These are phyloP conservation scores for Dimargaris verticillata DNA, from an alignment of 192 early-diverging fungal genomes.

Conservation along the genomic window DNA sequence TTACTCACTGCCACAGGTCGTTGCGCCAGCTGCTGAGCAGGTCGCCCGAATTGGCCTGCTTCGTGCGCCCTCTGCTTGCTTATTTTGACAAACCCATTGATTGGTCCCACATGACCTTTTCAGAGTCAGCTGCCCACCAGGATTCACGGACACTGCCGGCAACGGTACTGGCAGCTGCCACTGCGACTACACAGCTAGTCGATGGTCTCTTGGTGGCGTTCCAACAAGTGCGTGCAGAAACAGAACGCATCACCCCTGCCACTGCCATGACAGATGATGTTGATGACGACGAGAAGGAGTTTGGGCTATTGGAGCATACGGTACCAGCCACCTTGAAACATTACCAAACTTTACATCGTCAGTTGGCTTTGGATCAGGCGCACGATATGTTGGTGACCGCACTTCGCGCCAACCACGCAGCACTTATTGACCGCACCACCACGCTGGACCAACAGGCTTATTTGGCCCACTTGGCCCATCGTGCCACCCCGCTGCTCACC, in stretches of 20 bases:
- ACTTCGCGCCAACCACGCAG: not conserved
- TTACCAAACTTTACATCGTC: not conserved
- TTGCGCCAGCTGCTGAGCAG: no score
- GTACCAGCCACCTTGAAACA: not conserved
- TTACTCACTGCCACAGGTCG: no score
- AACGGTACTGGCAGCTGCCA: not conserved
- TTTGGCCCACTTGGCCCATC: not conserved
- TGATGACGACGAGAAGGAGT: not conserved
- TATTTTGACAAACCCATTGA: no score
- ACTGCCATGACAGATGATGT: no score
- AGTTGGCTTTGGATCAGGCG: not conserved
- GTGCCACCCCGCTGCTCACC: not conserved
- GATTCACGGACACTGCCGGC: not conserved
- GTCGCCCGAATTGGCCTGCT: no score
- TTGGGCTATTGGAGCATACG: not conserved
- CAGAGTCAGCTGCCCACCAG: no score
- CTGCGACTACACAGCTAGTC: constrained; percentile 14
- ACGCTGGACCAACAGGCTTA: not conserved
- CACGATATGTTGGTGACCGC: not conserved
- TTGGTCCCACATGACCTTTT: no score
- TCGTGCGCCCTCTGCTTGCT: no score
- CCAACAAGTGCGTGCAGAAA: constrained; percentile 1
- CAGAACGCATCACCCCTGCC: not conserved
- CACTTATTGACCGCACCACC: not conserved
- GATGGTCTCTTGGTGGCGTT: constrained; percentile 3